Evolutionary conservation across 129 eudicot species (phyloP).

Genomic region (Apium graveolens): DNA sequence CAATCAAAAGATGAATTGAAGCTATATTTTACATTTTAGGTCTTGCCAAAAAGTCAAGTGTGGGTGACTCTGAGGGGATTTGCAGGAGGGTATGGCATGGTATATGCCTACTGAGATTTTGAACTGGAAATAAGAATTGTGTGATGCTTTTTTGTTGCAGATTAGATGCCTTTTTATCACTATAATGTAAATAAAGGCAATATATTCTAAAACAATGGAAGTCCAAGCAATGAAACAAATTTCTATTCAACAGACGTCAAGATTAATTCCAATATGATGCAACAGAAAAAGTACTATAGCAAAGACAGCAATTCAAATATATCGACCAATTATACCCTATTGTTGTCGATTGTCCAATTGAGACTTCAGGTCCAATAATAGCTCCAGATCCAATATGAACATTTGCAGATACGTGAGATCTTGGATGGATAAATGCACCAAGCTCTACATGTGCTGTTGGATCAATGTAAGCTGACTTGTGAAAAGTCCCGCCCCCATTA

Average conservation of each 20-base stretch:
- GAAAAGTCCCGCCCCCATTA: conserved; percentile 79
- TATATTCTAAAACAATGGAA: neutral
- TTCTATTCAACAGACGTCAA: neutral
- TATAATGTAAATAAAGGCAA: neutral
- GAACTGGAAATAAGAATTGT: neutral
- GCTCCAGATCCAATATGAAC: conserved; percentile 74
- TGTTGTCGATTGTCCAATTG: conserved; percentile 68
- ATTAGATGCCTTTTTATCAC: neutral
- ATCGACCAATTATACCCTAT: conserved; percentile 48
- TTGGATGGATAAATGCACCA: conserved; percentile 66
- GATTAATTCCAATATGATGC: neutral
- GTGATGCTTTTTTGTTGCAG: neutral
- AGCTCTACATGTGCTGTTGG: conserved; percentile 59
- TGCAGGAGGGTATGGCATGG: neutral
- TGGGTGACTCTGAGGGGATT: neutral
- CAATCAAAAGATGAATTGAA: neutral
- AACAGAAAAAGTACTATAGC: neutral
- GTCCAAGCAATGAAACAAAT: neutral
- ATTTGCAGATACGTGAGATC: conserved; percentile 48
- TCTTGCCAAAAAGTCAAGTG: neutral
- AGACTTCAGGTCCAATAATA: conserved; percentile 64
- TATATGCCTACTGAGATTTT: neutral
- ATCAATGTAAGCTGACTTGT: conserved; percentile 63
- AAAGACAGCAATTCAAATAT: neutral
- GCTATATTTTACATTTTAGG: neutral